Evolutionary conservation across 23 red algal species (phyloP), one percentile per base, ranked within the genome.

Genomic region (Cyanidioschyzon merolae): DNA sequence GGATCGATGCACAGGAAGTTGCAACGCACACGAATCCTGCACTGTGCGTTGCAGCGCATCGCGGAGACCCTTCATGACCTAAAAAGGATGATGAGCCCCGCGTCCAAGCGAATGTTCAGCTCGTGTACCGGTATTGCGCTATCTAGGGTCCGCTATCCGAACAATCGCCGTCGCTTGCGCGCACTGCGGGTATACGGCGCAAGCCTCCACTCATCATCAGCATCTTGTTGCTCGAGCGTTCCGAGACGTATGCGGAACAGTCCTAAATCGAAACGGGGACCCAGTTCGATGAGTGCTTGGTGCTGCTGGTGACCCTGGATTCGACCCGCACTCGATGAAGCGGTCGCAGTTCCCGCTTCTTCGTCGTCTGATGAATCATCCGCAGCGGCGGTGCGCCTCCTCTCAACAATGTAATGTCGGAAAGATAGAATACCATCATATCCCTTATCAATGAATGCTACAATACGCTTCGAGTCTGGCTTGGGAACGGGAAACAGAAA

Each of bases 181-280:
- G 93, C 93, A 30, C 79, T 88, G 50, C 82, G 87, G 78, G 90
- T 90, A 76, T 90, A 84, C 45, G 87, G 79, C 57, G 87, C 57
- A 25, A 97, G 76, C 24, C 90, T 83, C 93, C 93, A 97, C 75
- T 97, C 93, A 76, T 97, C 83, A 68, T 97, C 93, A 1, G 87
- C 93, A 26, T 97, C 45, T 16, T 37, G n/a, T 59, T 97, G 79
- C 37, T 97, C 93, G 37, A 97, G 0, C 21, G 93, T 97, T 25
- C 93, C 93, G 39, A 97, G 67, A 17, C 83, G 39, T n/a, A 97
- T 71, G 80, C 90, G 93, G 76, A 90, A 97, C 30, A 91, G 80
- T 29, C 75, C 68, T 77, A 97, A 79, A 68, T 97, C 93, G 79
- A 96, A 91, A 36, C 93, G 80, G 30, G 93, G 93, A n/a, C 93